phyloP scores from a whole-genome alignment of 2,329 filamentous ascomycete species.

The Penicillium crustosum region DNA sequence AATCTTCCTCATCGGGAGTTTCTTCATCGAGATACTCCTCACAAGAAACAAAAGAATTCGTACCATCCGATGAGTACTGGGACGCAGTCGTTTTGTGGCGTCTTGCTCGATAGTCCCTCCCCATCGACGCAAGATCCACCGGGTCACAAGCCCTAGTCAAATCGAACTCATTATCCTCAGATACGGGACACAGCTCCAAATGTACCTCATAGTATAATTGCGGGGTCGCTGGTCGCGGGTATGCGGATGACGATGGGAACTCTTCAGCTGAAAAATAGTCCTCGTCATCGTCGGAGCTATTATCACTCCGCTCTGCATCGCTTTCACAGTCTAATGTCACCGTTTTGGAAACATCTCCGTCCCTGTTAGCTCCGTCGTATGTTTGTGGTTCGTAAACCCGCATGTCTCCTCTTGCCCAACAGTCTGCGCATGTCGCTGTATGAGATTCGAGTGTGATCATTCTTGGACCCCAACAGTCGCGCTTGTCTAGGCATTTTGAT shows the following conservation, averaged over 20 bases:
- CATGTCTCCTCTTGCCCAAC: slow-evolving; percentile 13
- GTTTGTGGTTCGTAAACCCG: not conserved
- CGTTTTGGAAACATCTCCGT: not conserved
- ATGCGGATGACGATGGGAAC: not conserved
- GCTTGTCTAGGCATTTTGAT: slow-evolving; percentile 3
- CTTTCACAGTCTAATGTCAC: not conserved
- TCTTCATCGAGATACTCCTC: not conserved
- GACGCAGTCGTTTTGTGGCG: not conserved
- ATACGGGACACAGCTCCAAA: not conserved
- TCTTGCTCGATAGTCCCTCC: slow-evolving; percentile 15
- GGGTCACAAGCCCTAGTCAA: slow-evolving; percentile 13
- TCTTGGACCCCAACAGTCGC: slow-evolving; percentile 6
- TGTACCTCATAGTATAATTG: not conserved
- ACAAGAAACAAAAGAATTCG: not conserved
- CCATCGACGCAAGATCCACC: slow-evolving; percentile 7
- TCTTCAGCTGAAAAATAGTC: not conserved
- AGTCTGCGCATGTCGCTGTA: slow-evolving; percentile 19
- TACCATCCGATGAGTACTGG: not conserved
- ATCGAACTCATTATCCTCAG: slow-evolving; percentile 12
- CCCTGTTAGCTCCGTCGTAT: not conserved
- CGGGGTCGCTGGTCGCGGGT: not conserved
- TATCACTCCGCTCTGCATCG: not conserved
- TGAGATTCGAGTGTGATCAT: slow-evolving; percentile 14
- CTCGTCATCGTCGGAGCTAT: not conserved
- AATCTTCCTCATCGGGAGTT: not conserved